Conservation (phyloP, 331 rosid genomes). For the Cydonia oblonga region DNA sequence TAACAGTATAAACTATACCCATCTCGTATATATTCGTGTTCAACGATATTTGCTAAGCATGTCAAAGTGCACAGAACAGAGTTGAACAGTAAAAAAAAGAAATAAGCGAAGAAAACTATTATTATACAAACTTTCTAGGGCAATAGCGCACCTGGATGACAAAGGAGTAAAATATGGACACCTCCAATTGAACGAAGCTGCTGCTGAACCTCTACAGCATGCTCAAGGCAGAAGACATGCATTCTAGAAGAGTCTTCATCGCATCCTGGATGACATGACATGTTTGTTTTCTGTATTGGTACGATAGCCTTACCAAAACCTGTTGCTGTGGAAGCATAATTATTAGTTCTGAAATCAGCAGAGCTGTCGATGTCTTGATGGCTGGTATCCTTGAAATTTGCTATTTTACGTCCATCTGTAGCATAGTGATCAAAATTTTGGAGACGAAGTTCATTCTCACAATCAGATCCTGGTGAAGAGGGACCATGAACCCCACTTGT, state of each 20-base stretch:
- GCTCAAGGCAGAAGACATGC: slow-evolving; percentile 91
- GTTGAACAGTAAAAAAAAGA: background rate
- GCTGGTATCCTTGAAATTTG: slow-evolving; percentile 17
- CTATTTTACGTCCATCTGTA: slow-evolving; percentile 22
- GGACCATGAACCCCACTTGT: slow-evolving; percentile 12
- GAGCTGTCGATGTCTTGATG: slow-evolving; percentile 25
- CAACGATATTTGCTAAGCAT: background rate
- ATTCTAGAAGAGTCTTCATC: slow-evolving; percentile 75
- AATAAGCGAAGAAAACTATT: background rate
- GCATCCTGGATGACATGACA: slow-evolving; percentile 33
- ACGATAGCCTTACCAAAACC: slow-evolving; percentile 22
- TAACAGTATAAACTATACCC: background rate
- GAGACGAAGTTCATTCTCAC: slow-evolving; percentile 18
- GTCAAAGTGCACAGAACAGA: background rate
- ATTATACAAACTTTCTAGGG: background rate
- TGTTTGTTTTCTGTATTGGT: slow-evolving; percentile 24
- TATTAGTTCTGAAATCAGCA: slow-evolving; percentile 26
- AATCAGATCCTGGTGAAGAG: slow-evolving; percentile 14
- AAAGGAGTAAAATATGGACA: slow-evolving; percentile 55
- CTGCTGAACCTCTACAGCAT: slow-evolving; percentile 73
- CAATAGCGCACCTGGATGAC: slow-evolving; percentile 71
- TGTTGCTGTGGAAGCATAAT: slow-evolving; percentile 25
- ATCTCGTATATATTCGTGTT: background rate
- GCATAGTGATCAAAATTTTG: slow-evolving; percentile 7
- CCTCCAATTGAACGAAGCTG: slow-evolving; percentile 78